phyloP scores from a whole-genome alignment of 2,329 filamentous ascomycete species.

The Chaetomium sp. region DNA sequence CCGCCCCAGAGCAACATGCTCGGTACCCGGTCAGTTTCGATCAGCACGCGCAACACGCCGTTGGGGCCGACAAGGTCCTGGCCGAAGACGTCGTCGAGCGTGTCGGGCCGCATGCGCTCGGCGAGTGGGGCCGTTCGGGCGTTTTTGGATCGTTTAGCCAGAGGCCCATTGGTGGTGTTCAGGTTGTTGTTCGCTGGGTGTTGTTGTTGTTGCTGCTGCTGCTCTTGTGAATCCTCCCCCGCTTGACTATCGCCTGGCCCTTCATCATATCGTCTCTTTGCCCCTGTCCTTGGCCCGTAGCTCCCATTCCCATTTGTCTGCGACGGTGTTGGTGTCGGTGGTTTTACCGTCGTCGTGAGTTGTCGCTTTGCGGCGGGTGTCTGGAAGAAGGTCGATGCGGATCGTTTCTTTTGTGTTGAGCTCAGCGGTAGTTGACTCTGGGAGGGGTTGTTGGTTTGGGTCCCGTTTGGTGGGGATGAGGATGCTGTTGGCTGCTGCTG shows the following conservation, averaged over 20 bases:
- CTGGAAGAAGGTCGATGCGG: slow-evolving; percentile 54
- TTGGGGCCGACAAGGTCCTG: slow-evolving; percentile 82
- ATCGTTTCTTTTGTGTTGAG: slow-evolving; percentile 49
- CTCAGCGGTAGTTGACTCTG: slow-evolving; percentile 25
- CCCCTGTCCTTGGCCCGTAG: slow-evolving; percentile 29
- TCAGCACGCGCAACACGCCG: slow-evolving; percentile 79
- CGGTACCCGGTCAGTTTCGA: slow-evolving; percentile 78
- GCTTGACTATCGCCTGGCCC: slow-evolving; percentile 37
- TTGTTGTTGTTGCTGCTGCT: slow-evolving; percentile 12
- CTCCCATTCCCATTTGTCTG: slow-evolving; percentile 5
- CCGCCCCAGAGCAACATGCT: slow-evolving; percentile 94
- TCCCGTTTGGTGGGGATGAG: slow-evolving; percentile 28
- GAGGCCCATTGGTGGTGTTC: slow-evolving; percentile 27
- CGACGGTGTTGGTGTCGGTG: slow-evolving; percentile 16
- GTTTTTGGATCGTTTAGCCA: slow-evolving; percentile 60
- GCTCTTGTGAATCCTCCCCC: slow-evolving; percentile 18
- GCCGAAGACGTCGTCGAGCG: slow-evolving; percentile 78
- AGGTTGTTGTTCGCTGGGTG: not conserved
- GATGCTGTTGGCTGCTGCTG: slow-evolving; percentile 12
- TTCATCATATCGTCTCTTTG: slow-evolving; percentile 50
- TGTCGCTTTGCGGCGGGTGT: slow-evolving; percentile 54
- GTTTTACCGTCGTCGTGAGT: slow-evolving; percentile 25
- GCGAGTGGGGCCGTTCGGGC: slow-evolving; percentile 75
- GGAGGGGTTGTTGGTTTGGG: slow-evolving; percentile 28
- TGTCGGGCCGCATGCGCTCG: slow-evolving; percentile 84